phyloP scores from a whole-genome alignment of 2,329 filamentous ascomycete genomes.

The Periconia sp. region DNA sequence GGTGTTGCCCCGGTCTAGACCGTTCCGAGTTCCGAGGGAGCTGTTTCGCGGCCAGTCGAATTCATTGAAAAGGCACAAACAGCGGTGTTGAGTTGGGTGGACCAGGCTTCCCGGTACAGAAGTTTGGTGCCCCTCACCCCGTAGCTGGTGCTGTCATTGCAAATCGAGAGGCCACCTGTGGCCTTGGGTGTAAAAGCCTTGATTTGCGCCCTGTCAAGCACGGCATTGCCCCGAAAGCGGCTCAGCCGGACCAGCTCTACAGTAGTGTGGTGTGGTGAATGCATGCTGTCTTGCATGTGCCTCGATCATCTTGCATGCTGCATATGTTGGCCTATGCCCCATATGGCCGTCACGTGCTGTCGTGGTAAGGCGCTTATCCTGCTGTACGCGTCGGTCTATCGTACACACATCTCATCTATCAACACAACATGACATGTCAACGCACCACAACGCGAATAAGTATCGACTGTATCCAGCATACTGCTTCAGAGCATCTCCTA shows the following conservation, averaged over 20 bases:
- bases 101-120: constrained; percentile 17
- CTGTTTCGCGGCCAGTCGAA: constrained; percentile 10
- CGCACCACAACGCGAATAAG: constrained; percentile 14
- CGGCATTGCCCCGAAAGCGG: constrained; percentile 27
- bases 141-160: constrained; percentile 19
- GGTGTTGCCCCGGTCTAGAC: constrained; percentile 12
- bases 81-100: constrained; percentile 32
- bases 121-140: constrained; percentile 14
- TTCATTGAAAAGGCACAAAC: constrained; percentile 13
- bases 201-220: constrained; percentile 28
- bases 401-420: constrained; percentile 9
- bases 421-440: constrained; percentile 43
- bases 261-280: constrained; percentile 7
- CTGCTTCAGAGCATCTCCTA: constrained; percentile 66
- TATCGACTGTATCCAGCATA: constrained; percentile 61
- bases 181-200: constrained; percentile 24
- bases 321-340: background rate
- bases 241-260: constrained; percentile 28
- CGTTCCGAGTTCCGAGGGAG: constrained; percentile 15
- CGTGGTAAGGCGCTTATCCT: constrained; percentile 13
- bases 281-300: constrained; percentile 23
- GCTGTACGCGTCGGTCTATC: constrained; percentile 24
- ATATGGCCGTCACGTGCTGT: constrained; percentile 17
- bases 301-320: constrained; percentile 20
- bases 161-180: constrained; percentile 13